Evolutionary conservation across 148 eudicot genomes (phyloP), one percentile per base, ranked within the genome.

Genomic region (Dianthus caryophyllus): DNA sequence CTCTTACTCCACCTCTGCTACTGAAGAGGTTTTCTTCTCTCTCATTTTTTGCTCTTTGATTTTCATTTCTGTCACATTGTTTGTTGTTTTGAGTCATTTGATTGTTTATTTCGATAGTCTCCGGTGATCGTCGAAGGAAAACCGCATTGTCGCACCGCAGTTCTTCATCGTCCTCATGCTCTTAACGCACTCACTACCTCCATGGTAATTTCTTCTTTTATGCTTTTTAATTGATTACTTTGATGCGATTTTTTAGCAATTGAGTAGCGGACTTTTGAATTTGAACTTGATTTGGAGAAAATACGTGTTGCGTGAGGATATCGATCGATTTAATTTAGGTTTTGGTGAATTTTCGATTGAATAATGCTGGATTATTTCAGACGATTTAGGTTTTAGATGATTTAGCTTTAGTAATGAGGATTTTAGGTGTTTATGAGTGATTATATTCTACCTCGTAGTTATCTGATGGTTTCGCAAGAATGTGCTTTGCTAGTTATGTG

Each of bases 121-220:
- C 44, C 84, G 87, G 87, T 90, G 58, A 44, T 87, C 20, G 94
- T 85, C 30, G 85, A 90, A 79, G 97, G 84, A 38, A 79, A 84
- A 41, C 72, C 78, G 57, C 64, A 72, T 22, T 79, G 82, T 60
- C 84, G 94, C 70, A 87, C 85, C 21, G 94, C 90, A 46, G 75
- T 90, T 74, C 91, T 90, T 46, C 80, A 90, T 61, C 76, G 94
- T 60, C 94, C 97, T 41, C 41, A 80, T 1, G 75, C 63, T 64
- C 87, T 90, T 26, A 90, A 90, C 53, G 84, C 97, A 20, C 78
- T 90, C 66, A 87, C 75, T 36, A 75, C 80, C 38, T 64, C 85
- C 12, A 66, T 81, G 82, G 97, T 91, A 47, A 60, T 31, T 70
- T 43, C 29, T 59, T 46, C 36, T 39, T 61, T 1, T 61, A 33